phyloP scores from a whole-genome alignment of 345 rosid species.

The Euphorbia pulcherrima region DNA sequence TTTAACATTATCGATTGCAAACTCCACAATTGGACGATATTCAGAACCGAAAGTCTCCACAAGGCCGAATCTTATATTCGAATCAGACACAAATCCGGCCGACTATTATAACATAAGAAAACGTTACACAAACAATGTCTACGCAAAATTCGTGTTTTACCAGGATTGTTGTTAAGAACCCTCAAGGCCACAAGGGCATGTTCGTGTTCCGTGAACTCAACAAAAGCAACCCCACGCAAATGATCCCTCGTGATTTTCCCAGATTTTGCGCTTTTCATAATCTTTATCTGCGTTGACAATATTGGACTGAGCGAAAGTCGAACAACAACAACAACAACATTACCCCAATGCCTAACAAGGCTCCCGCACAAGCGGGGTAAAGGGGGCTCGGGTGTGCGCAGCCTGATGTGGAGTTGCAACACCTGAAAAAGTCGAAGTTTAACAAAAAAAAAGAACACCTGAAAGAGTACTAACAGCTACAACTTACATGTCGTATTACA shows the following conservation, averaged over 20 bases:
- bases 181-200: conserved; percentile 92
- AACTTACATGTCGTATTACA: conserved; percentile 67
- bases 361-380: too few species aligned
- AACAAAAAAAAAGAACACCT: background rate
- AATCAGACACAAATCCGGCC: background rate
- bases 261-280: conserved; percentile 57
- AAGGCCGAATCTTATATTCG: conserved; percentile 11
- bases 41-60: conserved; percentile 82
- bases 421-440: background rate
- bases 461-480: background rate
- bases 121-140: background rate
- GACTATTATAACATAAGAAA: background rate
- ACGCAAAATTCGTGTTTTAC: conserved; percentile 30
- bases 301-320: background rate
- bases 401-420: too few species aligned
- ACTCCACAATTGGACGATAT: conserved; percentile 77
- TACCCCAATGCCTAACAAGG: too few species aligned
- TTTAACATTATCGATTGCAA: conserved; percentile 75
- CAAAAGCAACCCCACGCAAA: conserved; percentile 86
- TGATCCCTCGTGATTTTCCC: conserved; percentile 60
- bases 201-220: conserved; percentile 74
- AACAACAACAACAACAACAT: too few species aligned
- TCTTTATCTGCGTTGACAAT: conserved; percentile 56
- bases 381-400: too few species aligned
- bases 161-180: conserved; percentile 90